Percentiles rank a stretch among this genome's conserved stretches.
These are phyloP conservation scores for Clonostachys solani DNA, from an alignment of 2,329 filamentous ascomycete genomes.

Conservation along the genomic window DNA sequence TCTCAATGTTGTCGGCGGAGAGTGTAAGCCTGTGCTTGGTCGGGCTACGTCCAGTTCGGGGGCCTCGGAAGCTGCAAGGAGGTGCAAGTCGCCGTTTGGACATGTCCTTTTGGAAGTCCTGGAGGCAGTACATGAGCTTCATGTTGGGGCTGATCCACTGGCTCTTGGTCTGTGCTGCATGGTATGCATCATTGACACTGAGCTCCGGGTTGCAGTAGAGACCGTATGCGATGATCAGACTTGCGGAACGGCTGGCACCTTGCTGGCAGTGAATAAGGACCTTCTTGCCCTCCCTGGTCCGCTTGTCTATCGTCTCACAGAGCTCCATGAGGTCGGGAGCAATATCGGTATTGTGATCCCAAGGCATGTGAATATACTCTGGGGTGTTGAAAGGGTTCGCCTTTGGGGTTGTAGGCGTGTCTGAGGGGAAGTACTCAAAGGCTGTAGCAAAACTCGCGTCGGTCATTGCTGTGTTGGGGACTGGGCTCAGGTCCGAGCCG, in stretches of 20 bases:
- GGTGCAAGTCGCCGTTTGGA: conserved; percentile 41
- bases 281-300: conserved; percentile 68
- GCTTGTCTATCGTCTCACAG: conserved; percentile 71
- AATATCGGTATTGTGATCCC: conserved; percentile 88
- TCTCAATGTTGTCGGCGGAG: conserved; percentile 53
- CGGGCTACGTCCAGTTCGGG: conserved; percentile 47
- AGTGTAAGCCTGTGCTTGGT: conserved; percentile 57
- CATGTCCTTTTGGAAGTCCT: conserved; percentile 71
- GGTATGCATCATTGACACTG: conserved; percentile 79
- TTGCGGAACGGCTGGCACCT: conserved; percentile 79
- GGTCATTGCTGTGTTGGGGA: conserved; percentile 52
- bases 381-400: conserved; percentile 48
- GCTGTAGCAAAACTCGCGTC: conserved; percentile 56
- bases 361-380: conserved; percentile 83
- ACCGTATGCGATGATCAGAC: conserved; percentile 81
- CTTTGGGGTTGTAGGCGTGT: conserved; percentile 53
- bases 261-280: conserved; percentile 84
- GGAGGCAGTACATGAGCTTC: conserved; percentile 85
- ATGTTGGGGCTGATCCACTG: conserved; percentile 90
- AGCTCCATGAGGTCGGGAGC: conserved; percentile 70
- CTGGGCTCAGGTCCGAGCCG: conserved; percentile 30
- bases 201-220: conserved; percentile 73
- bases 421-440: conserved; percentile 46
- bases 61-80: conserved; percentile 41
- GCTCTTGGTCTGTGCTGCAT: conserved; percentile 75